A percentile compares a stretch with the other conserved stretches of the same genome.
These are phyloP conservation scores for Stagonosporopsis rhizophila DNA, from an alignment of 2,329 filamentous ascomycete species.

Conservation along the genomic window DNA sequence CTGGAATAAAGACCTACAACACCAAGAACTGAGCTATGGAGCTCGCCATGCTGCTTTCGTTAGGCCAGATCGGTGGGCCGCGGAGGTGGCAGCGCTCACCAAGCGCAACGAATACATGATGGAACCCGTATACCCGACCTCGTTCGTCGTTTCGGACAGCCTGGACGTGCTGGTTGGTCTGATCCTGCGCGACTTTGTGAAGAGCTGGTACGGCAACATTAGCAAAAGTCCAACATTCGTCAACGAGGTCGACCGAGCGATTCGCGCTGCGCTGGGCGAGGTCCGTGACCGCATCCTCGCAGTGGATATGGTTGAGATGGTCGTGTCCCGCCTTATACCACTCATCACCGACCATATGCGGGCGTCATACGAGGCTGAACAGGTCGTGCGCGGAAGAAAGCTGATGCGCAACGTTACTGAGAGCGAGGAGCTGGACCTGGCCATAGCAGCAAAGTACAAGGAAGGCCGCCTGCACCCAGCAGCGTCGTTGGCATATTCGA, in stretches of 20 bases:
- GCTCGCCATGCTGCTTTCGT: slow-evolving; percentile 64
- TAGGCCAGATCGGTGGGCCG: slow-evolving; percentile 68
- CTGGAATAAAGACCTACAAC: slow-evolving; percentile 52
- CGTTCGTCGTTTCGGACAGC: slow-evolving; percentile 77
- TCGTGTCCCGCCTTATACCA: slow-evolving; percentile 83
- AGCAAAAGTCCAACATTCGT: slow-evolving; percentile 80
- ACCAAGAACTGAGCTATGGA: slow-evolving; percentile 51
- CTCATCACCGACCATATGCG: slow-evolving; percentile 87
- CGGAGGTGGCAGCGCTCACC: slow-evolving; percentile 72
- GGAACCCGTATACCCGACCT: slow-evolving; percentile 75
- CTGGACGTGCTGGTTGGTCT: slow-evolving; percentile 80
- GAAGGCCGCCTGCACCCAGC: slow-evolving; percentile 89
- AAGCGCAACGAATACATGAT: slow-evolving; percentile 70
- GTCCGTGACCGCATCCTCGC: slow-evolving; percentile 75
- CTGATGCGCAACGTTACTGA: slow-evolving; percentile 91
- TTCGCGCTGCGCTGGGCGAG: slow-evolving; percentile 74
- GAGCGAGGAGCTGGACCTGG: slow-evolving; percentile 92
- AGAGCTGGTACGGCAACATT: slow-evolving; percentile 87
- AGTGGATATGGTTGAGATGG: slow-evolving; percentile 82
- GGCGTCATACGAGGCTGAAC: slow-evolving; percentile 90
- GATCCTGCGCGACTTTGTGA: slow-evolving; percentile 83
- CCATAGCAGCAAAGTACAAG: slow-evolving; percentile 92
- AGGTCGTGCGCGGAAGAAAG: slow-evolving; percentile 83
- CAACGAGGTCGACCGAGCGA: slow-evolving; percentile 82
- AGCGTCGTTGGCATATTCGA: slow-evolving; percentile 80